Conservation (phyloP, 129 eudicot species). For the sunflower (Helianthus annuus) region HanXRQr2.0-SUNRISE NC_035445.2:156736081-156736580, state of each 20-base stretch:
- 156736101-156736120: slow-evolving; percentile 47
- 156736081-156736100: slow-evolving; percentile 48
- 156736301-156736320: not conserved
- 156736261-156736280: slow-evolving; percentile 25
- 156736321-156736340: slow-evolving; percentile 14
- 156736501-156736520: too few species aligned
- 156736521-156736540: too few species aligned
- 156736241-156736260: not conserved
- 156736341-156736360: slow-evolving; percentile 1
- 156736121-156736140: slow-evolving; percentile 54
- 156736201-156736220: not conserved
- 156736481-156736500: too few species aligned
- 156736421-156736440: not conserved
- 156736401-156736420: not conserved
- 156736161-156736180: slow-evolving; percentile 55
- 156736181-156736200: slow-evolving; percentile 36
- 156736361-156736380: not conserved
- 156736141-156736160: slow-evolving; percentile 43
- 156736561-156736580: too few species aligned
- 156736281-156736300: slow-evolving; percentile 31
- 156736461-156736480: too few species aligned
- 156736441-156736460: not conserved
- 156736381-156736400: not conserved
- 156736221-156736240: not conserved
- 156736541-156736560: too few species aligned